These are phyloP conservation scores for Cutaneotrichosporon sp. DNA, from an alignment of 1,284 basidiomycete genomes.

Conservation along the genomic window DNA sequence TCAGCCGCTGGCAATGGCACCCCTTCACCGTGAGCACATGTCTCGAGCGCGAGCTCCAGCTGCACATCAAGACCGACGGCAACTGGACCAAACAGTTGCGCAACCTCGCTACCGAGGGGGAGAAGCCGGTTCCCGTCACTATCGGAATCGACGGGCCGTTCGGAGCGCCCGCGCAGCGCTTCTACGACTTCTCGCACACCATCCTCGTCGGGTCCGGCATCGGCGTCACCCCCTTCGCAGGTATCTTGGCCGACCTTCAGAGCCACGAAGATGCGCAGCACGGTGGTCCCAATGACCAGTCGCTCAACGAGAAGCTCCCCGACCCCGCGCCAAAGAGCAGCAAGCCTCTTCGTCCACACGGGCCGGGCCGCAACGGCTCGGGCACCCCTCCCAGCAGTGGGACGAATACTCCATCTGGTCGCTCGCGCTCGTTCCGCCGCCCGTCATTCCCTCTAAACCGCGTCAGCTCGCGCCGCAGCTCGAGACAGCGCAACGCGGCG, in stretches of 20 bases:
- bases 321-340: background rate
- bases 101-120: conserved; percentile 18
- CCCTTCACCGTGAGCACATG: conserved; percentile 38
- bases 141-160: conserved; percentile 38
- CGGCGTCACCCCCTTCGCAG: conserved; percentile 38
- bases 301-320: too few relatives aligned
- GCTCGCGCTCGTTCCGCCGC: too few relatives aligned
- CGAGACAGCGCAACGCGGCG: conserved; percentile 10
- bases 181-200: conserved; percentile 40
- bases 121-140: conserved; percentile 16
- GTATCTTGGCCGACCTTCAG: conserved; percentile 37
- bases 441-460: conserved; percentile 1
- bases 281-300: conserved; percentile 23
- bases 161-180: conserved; percentile 38
- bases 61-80: conserved; percentile 40
- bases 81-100: conserved; percentile 34
- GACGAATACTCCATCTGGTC: background rate
- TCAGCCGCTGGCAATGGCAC: conserved; percentile 34
- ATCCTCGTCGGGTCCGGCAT: conserved; percentile 37
- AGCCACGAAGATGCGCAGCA: conserved; percentile 23
- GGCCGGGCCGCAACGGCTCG: too few relatives aligned
- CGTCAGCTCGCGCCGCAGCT: conserved; percentile 1
- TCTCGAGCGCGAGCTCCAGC: conserved; percentile 23
- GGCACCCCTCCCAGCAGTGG: background rate
- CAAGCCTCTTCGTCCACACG: too few relatives aligned